Base-by-base conservation (phyloP, 306 rosid genomes). In the Senna tora region DNA sequence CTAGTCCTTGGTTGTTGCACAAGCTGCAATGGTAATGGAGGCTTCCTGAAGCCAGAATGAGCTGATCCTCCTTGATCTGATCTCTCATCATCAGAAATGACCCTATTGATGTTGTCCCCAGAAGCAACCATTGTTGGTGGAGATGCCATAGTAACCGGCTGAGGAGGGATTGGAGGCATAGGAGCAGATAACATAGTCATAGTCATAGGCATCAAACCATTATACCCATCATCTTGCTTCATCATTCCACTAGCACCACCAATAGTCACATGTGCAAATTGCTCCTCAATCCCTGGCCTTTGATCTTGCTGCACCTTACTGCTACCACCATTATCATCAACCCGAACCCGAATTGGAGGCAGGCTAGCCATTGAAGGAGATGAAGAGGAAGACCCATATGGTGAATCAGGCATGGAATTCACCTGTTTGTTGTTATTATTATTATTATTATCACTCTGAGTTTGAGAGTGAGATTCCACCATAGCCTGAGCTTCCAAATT, bases 1-100 rank as follows among this genome's bases (percentile, higher is more conserved):
- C 46, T 63, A 28, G 67, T 75, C 74, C 74, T 88, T 41, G 79
- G 79, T 72, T 89, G 96, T 61, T 89, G 96, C 62, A 79, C 71
- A 39, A 86, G 87, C 73, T 87, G 99, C 87, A 89, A 70, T 0
- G 99, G 97, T 72, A 91, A 79, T 15, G 97, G 99, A 3, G 99
- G 96, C 73, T 88, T 95, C 57, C 90, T 62, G 19, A 75, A 75
- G 55, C 82, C 95, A 0, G 73, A 79, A 4, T n/a, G n/a, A n/a
- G n/a, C n/a, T n/a, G 85, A 66, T 17, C 62, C 85, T 17, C 83
- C 89, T 28, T 83, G 90, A 28, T 87, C 97, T 19, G 86, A 46
- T 75, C 81, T 85, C 47, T 91, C 93, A 39, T 95, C 96, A 15
- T 95, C 99, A 12, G 89, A 81, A 49, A 80, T 75, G 28, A 72